Base-by-base conservation (phyloP, 2,329 filamentous ascomycete genomes). In the Fusarium sp. region DNA sequence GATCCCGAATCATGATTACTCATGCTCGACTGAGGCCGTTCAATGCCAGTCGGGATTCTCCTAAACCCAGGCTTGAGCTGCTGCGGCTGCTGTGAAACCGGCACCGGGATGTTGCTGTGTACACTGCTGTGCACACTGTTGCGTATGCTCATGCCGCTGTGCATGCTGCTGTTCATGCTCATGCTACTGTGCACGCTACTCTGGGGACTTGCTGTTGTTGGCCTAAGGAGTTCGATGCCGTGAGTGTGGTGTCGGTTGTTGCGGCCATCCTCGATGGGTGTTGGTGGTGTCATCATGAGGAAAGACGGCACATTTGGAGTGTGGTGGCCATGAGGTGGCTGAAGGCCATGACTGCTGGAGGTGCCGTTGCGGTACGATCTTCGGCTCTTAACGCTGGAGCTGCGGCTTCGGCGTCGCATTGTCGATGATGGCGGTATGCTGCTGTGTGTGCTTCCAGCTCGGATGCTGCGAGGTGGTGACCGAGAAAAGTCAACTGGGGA, bases 401-500 rank as follows among this genome's bases (percentile, higher is more conserved):
- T 87, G 59, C 88, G 84, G 75, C 88, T 90, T 22, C 82, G 80
- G 7, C 86, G 84, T 12, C 84, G 83, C 20, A 75, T 75, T 11
- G 70, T 43, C 8, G 85, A 85, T 0, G 84, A 84, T 1, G 80
- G 81, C 1, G 85, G 84, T 59, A 87, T 85, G 61, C 85, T 87
- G 37, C 86, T 86, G 63, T 86, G 85, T 15, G 87, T 85, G 68
- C 82, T 85, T 65, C 82, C 83, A 33, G 86, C 85, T 35, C 85
- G 84, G 56, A 89, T 81, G 4, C 88, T 90, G 50, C 86, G 84
- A 3, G 89, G 89, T 15, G 89, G 89, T 11, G 89, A 90, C 56
- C 89, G 87, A 17, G 89, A 90, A 75, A 87, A 90, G 79, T 91
- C 89, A 2, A 90, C 83, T 2, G 87, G 86, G 30, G 87, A 88